Conservation (phyloP, 495 filamentous ascomycete genomes). For the Neurospora intermedia region DNA sequence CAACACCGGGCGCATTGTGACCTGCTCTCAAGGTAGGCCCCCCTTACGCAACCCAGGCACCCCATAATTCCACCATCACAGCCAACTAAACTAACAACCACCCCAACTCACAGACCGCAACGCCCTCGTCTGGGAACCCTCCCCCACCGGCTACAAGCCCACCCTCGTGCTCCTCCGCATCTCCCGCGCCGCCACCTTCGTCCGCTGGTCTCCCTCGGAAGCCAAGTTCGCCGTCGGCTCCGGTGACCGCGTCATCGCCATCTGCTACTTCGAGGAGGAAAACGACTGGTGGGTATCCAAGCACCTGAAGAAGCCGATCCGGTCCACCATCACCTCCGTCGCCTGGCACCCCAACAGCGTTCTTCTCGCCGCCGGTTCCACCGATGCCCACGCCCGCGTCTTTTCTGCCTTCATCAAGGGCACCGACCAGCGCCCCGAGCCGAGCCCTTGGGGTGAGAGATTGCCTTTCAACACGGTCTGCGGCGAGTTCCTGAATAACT, state of each 20-base stretch:
- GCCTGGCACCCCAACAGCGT: conserved; percentile 97
- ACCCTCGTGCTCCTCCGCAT: conserved; percentile 94
- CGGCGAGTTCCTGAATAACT: conserved; percentile 89
- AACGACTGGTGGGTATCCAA: conserved; percentile 99
- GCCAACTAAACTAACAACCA: neutral
- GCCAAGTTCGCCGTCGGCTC: conserved; percentile 96
- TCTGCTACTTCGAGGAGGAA: conserved; percentile 98
- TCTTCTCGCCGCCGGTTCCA: conserved; percentile 83
- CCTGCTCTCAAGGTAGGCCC: conserved; percentile 79
- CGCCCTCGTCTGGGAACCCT: conserved; percentile 94
- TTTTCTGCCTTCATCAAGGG: conserved; percentile 96
- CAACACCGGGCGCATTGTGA: conserved; percentile 81
- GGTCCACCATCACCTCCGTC: conserved; percentile 86
- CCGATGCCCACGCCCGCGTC: conserved; percentile 94
- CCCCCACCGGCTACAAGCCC: conserved; percentile 84
- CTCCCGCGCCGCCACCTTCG: conserved; percentile 92
- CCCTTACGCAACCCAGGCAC: neutral
- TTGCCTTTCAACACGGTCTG: conserved; percentile 97
- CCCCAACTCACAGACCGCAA: conserved; percentile 67
- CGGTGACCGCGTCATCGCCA: conserved; percentile 87
- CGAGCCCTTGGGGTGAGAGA: conserved; percentile 86
- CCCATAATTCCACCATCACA: neutral
- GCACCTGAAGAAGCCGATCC: conserved; percentile 96
- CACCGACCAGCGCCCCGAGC: conserved; percentile 75
- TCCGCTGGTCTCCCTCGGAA: conserved; percentile 94